Conservation (phyloP, 805 yeast genomes). For the Metschnikowia lachancei region DNA sequence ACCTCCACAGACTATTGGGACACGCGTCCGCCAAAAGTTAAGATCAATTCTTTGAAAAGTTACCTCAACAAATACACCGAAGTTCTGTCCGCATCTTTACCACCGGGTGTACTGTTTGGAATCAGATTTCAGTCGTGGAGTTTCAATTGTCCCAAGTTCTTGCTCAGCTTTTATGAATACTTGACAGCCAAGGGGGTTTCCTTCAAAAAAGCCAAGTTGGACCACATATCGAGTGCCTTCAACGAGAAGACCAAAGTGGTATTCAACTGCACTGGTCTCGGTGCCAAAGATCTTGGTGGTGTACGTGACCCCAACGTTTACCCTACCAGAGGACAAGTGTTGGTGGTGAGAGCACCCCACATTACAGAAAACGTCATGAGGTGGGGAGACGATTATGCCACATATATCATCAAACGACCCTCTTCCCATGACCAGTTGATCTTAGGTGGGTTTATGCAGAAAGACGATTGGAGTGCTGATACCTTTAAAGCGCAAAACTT, state of each 20-base stretch:
- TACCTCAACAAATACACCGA: conserved; percentile 49
- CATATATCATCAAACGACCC: conserved; percentile 74
- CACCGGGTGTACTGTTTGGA: conserved; percentile 55
- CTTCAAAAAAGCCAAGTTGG: conserved; percentile 45
- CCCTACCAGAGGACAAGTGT: conserved; percentile 81
- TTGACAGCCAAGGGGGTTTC: conserved; percentile 49
- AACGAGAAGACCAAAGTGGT: conserved; percentile 40
- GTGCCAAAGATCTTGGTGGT: conserved; percentile 63
- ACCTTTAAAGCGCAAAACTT: conserved; percentile 56
- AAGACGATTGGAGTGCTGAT: conserved; percentile 59
- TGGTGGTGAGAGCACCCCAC: conserved; percentile 69
- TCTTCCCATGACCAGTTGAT: conserved; percentile 62
- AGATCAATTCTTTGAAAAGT: conserved; percentile 45
- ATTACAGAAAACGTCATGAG: conserved; percentile 54
- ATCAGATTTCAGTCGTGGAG: conserved; percentile 59
- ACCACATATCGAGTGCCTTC: conserved; percentile 58
- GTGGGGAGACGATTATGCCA: conserved; percentile 60
- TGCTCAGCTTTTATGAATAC: conserved; percentile 45
- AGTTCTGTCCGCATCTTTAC: conserved; percentile 40
- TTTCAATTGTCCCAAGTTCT: conserved; percentile 67
- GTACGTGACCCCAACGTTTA: conserved; percentile 59
- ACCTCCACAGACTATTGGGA: conserved; percentile 65
- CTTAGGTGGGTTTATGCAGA: conserved; percentile 73
- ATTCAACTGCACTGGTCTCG: conserved; percentile 77
- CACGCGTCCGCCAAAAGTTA: conserved; percentile 41